Evolutionary conservation across 495 filamentous ascomycete species (phyloP), one percentile per base, ranked within the genome.

Genomic region (Oidiodendron maius): DNA sequence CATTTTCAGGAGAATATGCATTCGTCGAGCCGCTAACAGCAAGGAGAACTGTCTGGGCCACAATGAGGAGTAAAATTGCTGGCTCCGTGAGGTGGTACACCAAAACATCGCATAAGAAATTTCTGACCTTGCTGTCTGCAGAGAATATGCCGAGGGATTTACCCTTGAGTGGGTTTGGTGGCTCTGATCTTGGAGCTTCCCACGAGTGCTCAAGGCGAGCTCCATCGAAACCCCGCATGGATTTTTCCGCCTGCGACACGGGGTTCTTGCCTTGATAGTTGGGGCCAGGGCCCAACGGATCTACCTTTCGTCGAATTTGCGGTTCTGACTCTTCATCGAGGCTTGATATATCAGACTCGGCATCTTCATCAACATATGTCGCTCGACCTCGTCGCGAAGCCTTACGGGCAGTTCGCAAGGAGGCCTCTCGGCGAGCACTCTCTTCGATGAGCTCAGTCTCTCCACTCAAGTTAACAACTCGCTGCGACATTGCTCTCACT

Each of bases 381-480:
- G 15, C 15, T 40, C 38, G 38, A 40, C 15, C 11, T 21, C 15
- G 15, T 40, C 38, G 38, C 11, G 38, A 16, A 40, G 15, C 17
- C 26, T 12, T 30, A 30, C 26, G 26, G 12, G 26, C 5, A 30
- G 26, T 30, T 5, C 12, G 26, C 15, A 10, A 21, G 17, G 38
- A 16, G 4, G 56, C 48, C 41, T 63, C 61, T 8, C 48, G 57
- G 15, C 59, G 57, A 26, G 62, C 60, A 37, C 47, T 64, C 28
- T 25, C 25, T 40, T 61, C 58, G 18, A 58, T 57, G 38, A 52
- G 46, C 55, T 96, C 90, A 2, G 65, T 69, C 40, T 82, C 80
- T 59, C 93, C 95, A 69, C 91, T 95, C 49, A 99, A 72, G 62
- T 96, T 96, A 59, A 97, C 93, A 48, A 99, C 89, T 64, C 93